Conservation (phyloP, 2,329 filamentous ascomycete genomes). For the Clarireedia homoeocarpa region DNA sequence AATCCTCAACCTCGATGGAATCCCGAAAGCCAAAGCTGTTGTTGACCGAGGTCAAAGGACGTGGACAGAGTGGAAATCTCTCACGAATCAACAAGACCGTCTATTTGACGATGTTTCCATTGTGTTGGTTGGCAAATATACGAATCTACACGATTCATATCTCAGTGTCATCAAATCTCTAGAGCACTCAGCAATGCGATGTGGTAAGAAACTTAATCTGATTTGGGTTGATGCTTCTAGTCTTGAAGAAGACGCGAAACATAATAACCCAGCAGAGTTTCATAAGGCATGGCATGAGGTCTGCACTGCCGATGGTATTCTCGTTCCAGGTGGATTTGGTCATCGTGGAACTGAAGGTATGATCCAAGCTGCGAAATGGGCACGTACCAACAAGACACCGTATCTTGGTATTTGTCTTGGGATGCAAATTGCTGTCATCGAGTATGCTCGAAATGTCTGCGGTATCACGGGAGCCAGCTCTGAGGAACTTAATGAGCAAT, state of each 20-base stretch:
- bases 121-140: slow-evolving; percentile 89
- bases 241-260: slow-evolving; percentile 60
- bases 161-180: slow-evolving; percentile 77
- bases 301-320: slow-evolving; percentile 56
- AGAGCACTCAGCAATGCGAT: slow-evolving; percentile 87
- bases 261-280: slow-evolving; percentile 60
- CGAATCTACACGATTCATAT: slow-evolving; percentile 76
- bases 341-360: slow-evolving; percentile 79
- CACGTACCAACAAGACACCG: slow-evolving; percentile 70
- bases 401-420: slow-evolving; percentile 80
- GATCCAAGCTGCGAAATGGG: slow-evolving; percentile 81
- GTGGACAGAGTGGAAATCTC: slow-evolving; percentile 64
- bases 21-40: slow-evolving; percentile 45
- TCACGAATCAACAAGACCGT: slow-evolving; percentile 59
- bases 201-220: slow-evolving; percentile 69
- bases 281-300: slow-evolving; percentile 82
- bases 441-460: slow-evolving; percentile 72
- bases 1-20: slow-evolving; percentile 55
- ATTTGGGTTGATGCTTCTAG: slow-evolving; percentile 80
- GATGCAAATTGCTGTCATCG: slow-evolving; percentile 77
- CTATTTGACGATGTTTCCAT: slow-evolving; percentile 67
- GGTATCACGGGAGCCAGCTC: slow-evolving; percentile 41
- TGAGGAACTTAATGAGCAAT: slow-evolving; percentile 27
- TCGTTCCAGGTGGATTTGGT: slow-evolving; percentile 59
- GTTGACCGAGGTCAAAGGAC: slow-evolving; percentile 56